These are phyloP conservation scores for Ajuga chamaepitys DNA, from an alignment of 257 asterid genomes.

Conservation along the genomic window DNA sequence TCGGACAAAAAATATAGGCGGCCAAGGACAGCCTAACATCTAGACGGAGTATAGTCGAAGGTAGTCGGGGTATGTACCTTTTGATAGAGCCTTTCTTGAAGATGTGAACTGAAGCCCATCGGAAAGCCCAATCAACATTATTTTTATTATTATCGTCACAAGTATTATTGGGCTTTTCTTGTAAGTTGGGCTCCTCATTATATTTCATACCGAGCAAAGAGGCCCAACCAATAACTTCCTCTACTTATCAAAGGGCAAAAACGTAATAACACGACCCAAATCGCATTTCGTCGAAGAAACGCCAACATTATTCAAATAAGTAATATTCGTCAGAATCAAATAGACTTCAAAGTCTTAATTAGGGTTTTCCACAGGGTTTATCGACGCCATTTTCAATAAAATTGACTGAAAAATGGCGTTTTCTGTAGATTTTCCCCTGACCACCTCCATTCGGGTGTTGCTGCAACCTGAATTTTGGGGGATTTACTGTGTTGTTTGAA, in stretches of 20 bases:
- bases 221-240: not conserved
- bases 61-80: too few relatives aligned
- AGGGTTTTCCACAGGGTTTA: constrained; percentile 36
- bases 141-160: too few relatives aligned
- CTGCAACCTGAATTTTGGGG: constrained; percentile 1
- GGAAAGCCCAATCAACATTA: too few relatives aligned
- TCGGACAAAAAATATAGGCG: too few relatives aligned
- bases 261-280: not conserved
- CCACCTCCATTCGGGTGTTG: not conserved
- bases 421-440: not conserved
- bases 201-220: too few relatives aligned
- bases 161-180: too few relatives aligned
- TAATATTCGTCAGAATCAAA: constrained; percentile 18
- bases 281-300: constrained; percentile 18
- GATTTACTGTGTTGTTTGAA: not conserved
- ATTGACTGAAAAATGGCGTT: not conserved
- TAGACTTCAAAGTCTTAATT: not conserved
- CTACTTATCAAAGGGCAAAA: not conserved
- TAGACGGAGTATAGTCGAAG: too few relatives aligned
- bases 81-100: too few relatives aligned
- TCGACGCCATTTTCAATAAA: constrained; percentile 11
- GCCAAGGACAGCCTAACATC: too few relatives aligned
- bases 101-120: too few relatives aligned
- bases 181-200: too few relatives aligned
- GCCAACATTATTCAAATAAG: constrained; percentile 24